phyloP scores from a whole-genome alignment of 169 alveolate genomes.

The Cryptosporidium baileyi region DNA sequence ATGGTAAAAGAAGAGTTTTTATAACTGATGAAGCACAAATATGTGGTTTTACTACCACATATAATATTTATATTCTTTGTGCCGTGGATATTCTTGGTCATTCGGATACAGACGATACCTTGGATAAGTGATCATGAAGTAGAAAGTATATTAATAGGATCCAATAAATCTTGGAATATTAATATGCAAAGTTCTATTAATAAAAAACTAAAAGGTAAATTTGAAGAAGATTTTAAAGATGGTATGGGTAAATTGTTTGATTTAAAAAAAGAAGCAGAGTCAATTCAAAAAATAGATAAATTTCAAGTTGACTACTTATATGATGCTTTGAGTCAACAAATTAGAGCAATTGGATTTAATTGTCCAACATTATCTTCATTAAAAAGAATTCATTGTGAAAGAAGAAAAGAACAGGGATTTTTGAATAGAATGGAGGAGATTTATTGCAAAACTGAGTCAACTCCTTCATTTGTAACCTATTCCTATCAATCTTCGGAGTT shows the following conservation, averaged over 20 bases:
- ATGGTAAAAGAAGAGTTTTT: too few species aligned
- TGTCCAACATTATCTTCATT: constrained; percentile 19
- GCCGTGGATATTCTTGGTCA: neutral
- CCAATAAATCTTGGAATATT: neutral
- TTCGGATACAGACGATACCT: neutral
- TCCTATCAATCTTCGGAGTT: constrained; percentile 3
- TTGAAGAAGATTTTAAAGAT: neutral
- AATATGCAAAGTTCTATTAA: neutral
- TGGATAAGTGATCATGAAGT: constrained; percentile 34
- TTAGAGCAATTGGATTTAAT: constrained; percentile 18
- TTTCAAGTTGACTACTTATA: neutral
- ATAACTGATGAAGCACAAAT: neutral
- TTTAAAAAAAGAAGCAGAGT: neutral
- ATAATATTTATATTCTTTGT: neutral
- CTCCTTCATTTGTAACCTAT: constrained; percentile 10
- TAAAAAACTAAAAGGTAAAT: neutral
- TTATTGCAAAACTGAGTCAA: neutral
- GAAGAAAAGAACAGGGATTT: neutral
- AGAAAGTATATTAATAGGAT: neutral
- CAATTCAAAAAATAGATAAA: neutral
- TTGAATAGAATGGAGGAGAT: neutral
- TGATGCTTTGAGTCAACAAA: constrained; percentile 24
- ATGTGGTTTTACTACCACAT: neutral
- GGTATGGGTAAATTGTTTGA: neutral
- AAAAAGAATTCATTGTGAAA: constrained; percentile 5